Evolutionary conservation across 106 monocot genomes (phyloP).

Genomic region (Allium sativum): DNA sequence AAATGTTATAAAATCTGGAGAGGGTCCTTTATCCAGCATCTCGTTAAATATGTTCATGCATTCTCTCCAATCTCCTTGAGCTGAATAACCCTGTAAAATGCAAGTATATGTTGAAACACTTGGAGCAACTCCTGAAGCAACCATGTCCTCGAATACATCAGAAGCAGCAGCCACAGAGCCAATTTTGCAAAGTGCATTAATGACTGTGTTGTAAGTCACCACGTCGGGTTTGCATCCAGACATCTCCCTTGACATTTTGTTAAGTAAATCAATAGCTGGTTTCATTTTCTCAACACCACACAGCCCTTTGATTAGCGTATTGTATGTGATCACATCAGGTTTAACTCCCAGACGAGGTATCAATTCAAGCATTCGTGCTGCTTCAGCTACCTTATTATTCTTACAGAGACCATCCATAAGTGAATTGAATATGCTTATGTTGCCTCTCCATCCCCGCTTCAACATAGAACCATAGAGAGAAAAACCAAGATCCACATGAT

Average conservation of each 20-base stretch:
- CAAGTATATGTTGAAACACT: conserved; percentile 21
- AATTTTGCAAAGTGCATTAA: conserved; percentile 23
- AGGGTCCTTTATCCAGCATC: conserved; percentile 15
- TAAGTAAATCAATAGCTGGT: not conserved
- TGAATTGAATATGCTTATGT: conserved; percentile 18
- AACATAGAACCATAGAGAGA: conserved; percentile 10
- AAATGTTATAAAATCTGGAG: conserved; percentile 13
- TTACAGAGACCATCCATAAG: conserved; percentile 31
- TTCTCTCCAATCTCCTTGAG: conserved; percentile 1
- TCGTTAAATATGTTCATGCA: conserved; percentile 20
- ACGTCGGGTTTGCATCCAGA: not conserved
- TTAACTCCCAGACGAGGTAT: conserved; percentile 4
- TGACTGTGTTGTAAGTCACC: conserved; percentile 14
- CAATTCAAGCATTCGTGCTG: conserved; percentile 11
- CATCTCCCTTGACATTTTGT: not conserved
- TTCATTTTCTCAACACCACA: not conserved
- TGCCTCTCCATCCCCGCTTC: conserved; percentile 16
- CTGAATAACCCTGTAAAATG: conserved; percentile 15
- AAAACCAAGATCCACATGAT: conserved; percentile 8
- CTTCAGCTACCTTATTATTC: conserved; percentile 14
- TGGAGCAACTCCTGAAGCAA: conserved; percentile 10
- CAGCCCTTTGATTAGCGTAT: conserved; percentile 22
- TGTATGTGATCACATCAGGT: conserved; percentile 23
- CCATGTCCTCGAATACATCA: conserved; percentile 25
- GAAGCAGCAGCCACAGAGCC: conserved; percentile 14